phyloP scores from a whole-genome alignment of 305 asterid genomes.

The Solanum hybrid region DNA sequence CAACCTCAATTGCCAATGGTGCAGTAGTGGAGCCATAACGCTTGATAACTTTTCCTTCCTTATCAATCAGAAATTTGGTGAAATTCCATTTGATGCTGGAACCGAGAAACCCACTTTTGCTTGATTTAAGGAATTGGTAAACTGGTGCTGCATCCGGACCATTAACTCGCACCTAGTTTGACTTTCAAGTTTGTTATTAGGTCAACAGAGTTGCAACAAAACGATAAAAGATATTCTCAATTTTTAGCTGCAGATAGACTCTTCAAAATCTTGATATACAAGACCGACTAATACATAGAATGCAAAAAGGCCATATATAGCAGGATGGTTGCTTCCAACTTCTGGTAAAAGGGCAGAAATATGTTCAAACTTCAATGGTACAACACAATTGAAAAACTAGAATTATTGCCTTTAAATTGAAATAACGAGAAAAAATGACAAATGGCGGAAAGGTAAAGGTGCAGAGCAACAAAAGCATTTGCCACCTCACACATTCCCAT shows the following conservation, averaged over 20 bases:
- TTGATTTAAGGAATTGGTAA: constrained; percentile 72
- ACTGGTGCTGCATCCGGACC: constrained; percentile 65
- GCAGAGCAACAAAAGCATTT: not conserved
- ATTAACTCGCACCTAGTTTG: constrained; percentile 59
- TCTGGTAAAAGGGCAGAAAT: not conserved
- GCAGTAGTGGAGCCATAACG: constrained; percentile 68
- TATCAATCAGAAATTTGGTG: constrained; percentile 82
- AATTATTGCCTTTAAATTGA: not conserved
- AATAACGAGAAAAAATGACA: not conserved
- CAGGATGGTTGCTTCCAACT: not conserved
- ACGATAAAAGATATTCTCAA: not conserved
- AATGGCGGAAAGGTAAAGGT: not conserved
- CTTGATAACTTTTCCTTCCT: constrained; percentile 57
- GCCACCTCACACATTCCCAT: not conserved
- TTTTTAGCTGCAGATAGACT: not conserved
- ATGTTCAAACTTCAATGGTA: not conserved
- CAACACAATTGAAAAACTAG: not conserved
- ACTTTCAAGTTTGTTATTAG: not conserved
- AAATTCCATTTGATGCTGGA: constrained; percentile 90
- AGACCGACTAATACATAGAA: not conserved
- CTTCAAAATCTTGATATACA: not conserved
- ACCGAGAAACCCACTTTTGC: constrained; percentile 52
- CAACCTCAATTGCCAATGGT: constrained; percentile 72
- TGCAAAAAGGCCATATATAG: not conserved
- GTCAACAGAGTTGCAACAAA: not conserved